Conservation (phyloP, 2,329 filamentous ascomycete species). For the Spiromastix sp. region DNA sequence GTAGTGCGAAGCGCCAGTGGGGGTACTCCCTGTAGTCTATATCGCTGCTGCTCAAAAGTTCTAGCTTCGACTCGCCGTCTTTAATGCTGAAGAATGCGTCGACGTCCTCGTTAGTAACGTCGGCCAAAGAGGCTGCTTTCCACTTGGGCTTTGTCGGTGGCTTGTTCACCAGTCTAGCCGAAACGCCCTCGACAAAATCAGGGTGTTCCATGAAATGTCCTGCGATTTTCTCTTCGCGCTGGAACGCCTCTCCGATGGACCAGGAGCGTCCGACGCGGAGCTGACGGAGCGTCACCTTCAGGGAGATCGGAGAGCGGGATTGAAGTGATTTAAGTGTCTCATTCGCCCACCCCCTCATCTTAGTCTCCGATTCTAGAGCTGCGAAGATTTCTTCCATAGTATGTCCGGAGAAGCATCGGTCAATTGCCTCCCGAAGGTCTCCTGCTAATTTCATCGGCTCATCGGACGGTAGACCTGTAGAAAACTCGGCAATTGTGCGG, state of each 20-base stretch:
- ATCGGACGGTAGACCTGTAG: constrained; percentile 65
- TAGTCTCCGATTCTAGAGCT: constrained; percentile 48
- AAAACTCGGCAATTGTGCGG: constrained; percentile 83
- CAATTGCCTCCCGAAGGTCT: constrained; percentile 66
- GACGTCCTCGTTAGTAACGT: constrained; percentile 49
- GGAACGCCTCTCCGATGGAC: constrained; percentile 77
- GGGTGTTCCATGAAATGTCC: constrained; percentile 78
- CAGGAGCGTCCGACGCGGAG: constrained; percentile 66
- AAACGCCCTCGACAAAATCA: constrained; percentile 90
- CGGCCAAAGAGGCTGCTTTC: constrained; percentile 63
- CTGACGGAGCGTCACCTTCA: constrained; percentile 75
- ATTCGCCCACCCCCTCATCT: constrained; percentile 62
- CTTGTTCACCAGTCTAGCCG: constrained; percentile 65
- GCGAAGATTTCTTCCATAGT: constrained; percentile 59
- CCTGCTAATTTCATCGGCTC: constrained; percentile 59
- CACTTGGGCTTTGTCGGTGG: constrained; percentile 57
- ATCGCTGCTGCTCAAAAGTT: constrained; percentile 50
- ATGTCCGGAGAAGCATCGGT: constrained; percentile 65
- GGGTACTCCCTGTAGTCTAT: constrained; percentile 64
- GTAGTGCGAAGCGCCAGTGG: constrained; percentile 57
- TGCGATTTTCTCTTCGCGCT: constrained; percentile 75
- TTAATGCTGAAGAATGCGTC: constrained; percentile 58
- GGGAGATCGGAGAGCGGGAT: constrained; percentile 71
- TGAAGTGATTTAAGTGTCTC: constrained; percentile 66
- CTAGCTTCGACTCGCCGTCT: constrained; percentile 38